phyloP scores from a whole-genome alignment of 2,329 filamentous ascomycete species.

The Lecanicillium sp. region DNA sequence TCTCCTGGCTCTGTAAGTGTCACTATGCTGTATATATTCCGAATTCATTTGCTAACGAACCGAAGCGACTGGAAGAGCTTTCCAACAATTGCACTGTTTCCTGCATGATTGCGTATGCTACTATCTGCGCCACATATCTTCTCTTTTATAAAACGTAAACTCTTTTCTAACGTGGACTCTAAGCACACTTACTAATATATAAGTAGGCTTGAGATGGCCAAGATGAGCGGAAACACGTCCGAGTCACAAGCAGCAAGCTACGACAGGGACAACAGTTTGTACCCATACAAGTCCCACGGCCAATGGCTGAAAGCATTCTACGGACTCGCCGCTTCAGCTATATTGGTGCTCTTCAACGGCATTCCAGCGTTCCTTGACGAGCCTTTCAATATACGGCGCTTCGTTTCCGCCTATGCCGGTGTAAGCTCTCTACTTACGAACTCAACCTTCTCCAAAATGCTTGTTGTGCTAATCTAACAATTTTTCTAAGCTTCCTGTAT shows the following conservation, averaged over 20 bases:
- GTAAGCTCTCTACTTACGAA: slow-evolving; percentile 16
- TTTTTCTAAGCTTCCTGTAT: slow-evolving; percentile 29
- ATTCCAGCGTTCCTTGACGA: slow-evolving; percentile 21
- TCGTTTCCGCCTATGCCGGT: slow-evolving; percentile 30
- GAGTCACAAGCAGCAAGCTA: slow-evolving; percentile 24
- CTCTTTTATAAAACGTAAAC: slow-evolving; percentile 27
- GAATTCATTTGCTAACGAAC: slow-evolving; percentile 6
- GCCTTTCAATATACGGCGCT: slow-evolving; percentile 26
- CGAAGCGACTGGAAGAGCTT: slow-evolving; percentile 27
- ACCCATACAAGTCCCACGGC: slow-evolving; percentile 29
- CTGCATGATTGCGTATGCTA: slow-evolving; percentile 29
- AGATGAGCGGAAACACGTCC: slow-evolving; percentile 28
- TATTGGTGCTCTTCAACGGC: slow-evolving; percentile 27
- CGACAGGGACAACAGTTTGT: slow-evolving; percentile 24
- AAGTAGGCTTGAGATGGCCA: slow-evolving; percentile 26
- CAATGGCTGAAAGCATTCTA: slow-evolving; percentile 29
- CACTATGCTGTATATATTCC: neutral
- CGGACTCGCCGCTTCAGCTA: slow-evolving; percentile 22
- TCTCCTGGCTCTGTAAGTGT: slow-evolving; percentile 24
- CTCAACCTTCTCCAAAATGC: too few species aligned
- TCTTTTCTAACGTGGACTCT: neutral
- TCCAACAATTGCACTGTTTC: slow-evolving; percentile 28
- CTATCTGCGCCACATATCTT: slow-evolving; percentile 31
- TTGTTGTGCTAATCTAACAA: too few species aligned
- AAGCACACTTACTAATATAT: neutral